Evolutionary conservation across 73 alveolate species (phyloP), one percentile per base, ranked within the genome.

Genomic region (Strombidium stylifer): DNA sequence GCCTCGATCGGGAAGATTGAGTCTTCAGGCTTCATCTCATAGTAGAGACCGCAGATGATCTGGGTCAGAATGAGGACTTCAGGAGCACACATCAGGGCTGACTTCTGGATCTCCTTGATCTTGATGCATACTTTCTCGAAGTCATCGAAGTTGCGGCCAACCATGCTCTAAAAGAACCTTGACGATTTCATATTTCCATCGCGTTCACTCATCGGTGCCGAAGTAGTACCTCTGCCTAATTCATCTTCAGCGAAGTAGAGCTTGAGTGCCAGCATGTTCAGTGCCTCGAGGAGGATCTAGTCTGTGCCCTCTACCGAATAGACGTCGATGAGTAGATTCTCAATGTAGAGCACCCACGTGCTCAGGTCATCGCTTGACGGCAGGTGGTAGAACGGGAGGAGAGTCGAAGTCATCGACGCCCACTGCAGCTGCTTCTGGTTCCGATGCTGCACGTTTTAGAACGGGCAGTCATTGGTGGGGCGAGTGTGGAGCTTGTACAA

Each of bases 221-320:
- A n/a, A n/a, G n/a, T n/a, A n/a, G n/a, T n/a, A n/a, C n/a, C n/a
- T n/a, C n/a, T n/a, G n/a, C n/a, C n/a, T 2, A 40, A 27, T 23
- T 79, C 85, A 23, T 69, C 49, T 14, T 71, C 69, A 6, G 25
- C 40, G 76, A 79, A 71, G 35, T 70, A 72, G 32, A 52, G 20
- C 0, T 60, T 74, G 19, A 84, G 31, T 12, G 69, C 70, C 27
- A 68, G 64, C 40, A 44, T 58, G 0, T 71, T 26, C 30, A 60
- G 51, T 7, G 79, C 76, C 54, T 85, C 94, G 19, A 79, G 57
- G 31, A 78, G 72, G 26, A 64, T 88, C 7, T 68, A 44, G 36
- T 85, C 90, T 15, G 61, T 36, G 7, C 94, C 94, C 1, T 67
- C 46, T n/a, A 71, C 74, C 11, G 90, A 41, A 36, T 19, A 77